A percentile compares a stretch with the other conserved stretches of the same genome.
These are phyloP conservation scores for Akanthomyces muscarius DNA, from an alignment of 2,329 filamentous ascomycete genomes.

Conservation along the genomic window DNA sequence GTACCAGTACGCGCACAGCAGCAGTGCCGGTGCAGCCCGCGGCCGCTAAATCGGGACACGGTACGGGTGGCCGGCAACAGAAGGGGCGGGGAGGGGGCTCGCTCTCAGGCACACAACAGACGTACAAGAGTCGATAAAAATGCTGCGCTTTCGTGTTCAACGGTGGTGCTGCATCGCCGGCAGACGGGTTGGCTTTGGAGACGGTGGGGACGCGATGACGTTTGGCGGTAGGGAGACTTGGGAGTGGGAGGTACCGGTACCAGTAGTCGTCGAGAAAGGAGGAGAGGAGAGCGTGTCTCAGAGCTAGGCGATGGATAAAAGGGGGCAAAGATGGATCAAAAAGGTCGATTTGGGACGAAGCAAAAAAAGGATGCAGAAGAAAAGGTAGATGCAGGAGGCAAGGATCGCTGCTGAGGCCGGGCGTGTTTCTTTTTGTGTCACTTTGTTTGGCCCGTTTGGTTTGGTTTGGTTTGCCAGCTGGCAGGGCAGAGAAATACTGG, in stretches of 20 bases:
- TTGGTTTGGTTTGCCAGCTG: not conserved
- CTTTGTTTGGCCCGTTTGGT: not conserved
- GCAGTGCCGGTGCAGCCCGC: not conserved
- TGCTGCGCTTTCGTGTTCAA: constrained; percentile 8
- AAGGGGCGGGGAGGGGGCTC: too few species aligned
- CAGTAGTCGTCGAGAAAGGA: not conserved
- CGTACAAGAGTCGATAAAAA: constrained; percentile 10
- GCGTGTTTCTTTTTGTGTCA: not conserved
- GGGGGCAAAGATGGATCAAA: not conserved
- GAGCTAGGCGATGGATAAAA: not conserved
- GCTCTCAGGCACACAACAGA: not conserved
- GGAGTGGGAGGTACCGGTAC: not conserved
- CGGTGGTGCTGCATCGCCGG: constrained; percentile 24
- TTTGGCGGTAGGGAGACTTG: constrained; percentile 21
- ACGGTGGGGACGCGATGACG: constrained; percentile 30
- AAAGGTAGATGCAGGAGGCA: constrained; percentile 2
- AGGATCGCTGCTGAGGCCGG: not conserved
- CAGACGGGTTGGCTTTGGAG: constrained; percentile 25
- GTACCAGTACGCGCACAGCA: not conserved
- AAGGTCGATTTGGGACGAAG: not conserved
- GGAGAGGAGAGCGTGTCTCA: not conserved
- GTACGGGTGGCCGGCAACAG: constrained; percentile 3
- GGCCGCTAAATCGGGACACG: not conserved
- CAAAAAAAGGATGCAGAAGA: not conserved
- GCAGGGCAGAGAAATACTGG: not conserved